These are phyloP conservation scores for Scleromitrula shiraiana DNA, from an alignment of 2,329 filamentous ascomycete genomes.

Conservation along the genomic window DNA sequence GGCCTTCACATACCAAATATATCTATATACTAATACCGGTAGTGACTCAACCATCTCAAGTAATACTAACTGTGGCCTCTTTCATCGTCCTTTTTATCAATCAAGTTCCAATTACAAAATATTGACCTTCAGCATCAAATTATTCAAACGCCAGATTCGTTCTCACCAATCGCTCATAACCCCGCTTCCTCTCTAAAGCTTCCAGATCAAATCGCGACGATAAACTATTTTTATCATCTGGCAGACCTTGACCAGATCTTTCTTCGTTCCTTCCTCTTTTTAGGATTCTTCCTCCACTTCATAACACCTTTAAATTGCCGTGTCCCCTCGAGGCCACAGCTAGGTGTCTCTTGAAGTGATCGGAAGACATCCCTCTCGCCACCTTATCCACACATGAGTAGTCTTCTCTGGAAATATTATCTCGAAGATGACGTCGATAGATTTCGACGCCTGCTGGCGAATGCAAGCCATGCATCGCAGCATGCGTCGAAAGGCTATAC, in stretches of 20 bases:
- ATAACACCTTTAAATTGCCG: slow-evolving; percentile 79
- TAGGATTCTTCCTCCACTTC: slow-evolving; percentile 40
- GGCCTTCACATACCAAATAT: neutral
- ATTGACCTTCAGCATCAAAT: neutral
- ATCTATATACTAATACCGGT: neutral
- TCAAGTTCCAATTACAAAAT: neutral
- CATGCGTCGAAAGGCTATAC: slow-evolving; percentile 47
- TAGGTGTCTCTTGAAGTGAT: slow-evolving; percentile 51
- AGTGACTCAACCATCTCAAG: neutral
- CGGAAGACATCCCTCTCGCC: slow-evolving; percentile 29
- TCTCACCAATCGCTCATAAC: neutral
- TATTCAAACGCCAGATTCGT: neutral
- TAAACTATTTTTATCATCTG: slow-evolving; percentile 5
- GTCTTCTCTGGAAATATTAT: slow-evolving; percentile 92
- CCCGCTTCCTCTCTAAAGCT: neutral
- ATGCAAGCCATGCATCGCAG: slow-evolving; percentile 50
- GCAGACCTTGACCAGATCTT: slow-evolving; percentile 8
- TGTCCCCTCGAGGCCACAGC: slow-evolving; percentile 80
- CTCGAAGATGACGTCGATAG: slow-evolving; percentile 95
- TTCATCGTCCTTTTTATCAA: too few relatives aligned
- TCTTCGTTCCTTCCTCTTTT: slow-evolving; percentile 3
- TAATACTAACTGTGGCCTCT: neutral
- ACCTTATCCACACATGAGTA: slow-evolving; percentile 68
- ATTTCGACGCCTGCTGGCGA: slow-evolving; percentile 82
- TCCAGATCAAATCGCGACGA: neutral